These are phyloP conservation scores for Amphirosellinia nigrospora DNA, from an alignment of 495 filamentous ascomycete species.

Conservation along the genomic window DNA sequence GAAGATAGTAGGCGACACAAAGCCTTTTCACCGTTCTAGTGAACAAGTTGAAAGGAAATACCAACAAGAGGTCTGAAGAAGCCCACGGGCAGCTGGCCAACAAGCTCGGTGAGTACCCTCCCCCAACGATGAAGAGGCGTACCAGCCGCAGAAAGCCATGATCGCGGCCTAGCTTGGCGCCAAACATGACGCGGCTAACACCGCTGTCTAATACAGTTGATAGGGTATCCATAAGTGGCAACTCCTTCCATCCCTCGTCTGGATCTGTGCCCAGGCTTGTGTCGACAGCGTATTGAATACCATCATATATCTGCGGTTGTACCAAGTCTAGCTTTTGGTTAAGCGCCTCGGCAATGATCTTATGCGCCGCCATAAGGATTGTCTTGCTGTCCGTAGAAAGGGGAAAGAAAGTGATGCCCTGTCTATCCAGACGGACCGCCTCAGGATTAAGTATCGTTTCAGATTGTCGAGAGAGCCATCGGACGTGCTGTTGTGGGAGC, in stretches of 20 bases:
- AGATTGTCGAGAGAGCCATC: conserved; percentile 10
- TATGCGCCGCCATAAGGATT: not conserved
- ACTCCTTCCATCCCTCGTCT: not conserved
- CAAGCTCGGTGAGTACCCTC: conserved; percentile 13
- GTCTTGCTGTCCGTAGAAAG: not conserved
- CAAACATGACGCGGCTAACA: conserved; percentile 4
- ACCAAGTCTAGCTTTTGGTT: conserved; percentile 12
- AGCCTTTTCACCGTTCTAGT: not conserved
- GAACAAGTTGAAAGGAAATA: conserved; percentile 5
- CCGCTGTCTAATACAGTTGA: not conserved
- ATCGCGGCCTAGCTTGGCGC: not conserved
- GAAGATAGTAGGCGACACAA: conserved; percentile 11
- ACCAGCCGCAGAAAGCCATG: not conserved
- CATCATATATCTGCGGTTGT: conserved; percentile 23
- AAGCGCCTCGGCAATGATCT: not conserved
- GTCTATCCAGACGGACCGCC: not conserved
- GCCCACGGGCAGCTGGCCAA: conserved; percentile 9
- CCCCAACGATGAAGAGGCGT: conserved; percentile 7
- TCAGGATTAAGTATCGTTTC: conserved; percentile 5
- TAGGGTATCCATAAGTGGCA: conserved; percentile 6
- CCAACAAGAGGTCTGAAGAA: conserved; percentile 11
- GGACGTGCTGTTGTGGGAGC: conserved; percentile 14
- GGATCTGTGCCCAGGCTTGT: conserved; percentile 5
- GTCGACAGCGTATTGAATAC: conserved; percentile 8
- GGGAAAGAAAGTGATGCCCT: conserved; percentile 6